phyloP scores from a whole-genome alignment of 805 yeast species.

The Monosporozyma siamensis region DNA sequence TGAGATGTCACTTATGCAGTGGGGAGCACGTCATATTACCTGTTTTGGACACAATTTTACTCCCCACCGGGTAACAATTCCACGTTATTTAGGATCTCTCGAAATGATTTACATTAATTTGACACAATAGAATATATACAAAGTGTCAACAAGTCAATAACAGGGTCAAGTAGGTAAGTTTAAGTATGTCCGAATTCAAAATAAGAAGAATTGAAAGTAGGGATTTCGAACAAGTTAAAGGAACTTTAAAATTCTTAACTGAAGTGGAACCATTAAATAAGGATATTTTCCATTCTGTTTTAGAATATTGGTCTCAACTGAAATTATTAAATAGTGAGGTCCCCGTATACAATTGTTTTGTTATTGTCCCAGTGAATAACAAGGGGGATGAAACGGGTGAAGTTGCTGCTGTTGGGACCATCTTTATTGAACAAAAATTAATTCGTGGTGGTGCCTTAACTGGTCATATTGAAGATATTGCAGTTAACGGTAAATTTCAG shows the following conservation, averaged over 20 bases:
- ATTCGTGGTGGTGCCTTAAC: constrained; percentile 79
- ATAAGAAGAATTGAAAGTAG: constrained; percentile 46
- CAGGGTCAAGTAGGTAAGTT: neutral
- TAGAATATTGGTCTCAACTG: constrained; percentile 48
- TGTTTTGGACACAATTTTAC: too few species aligned
- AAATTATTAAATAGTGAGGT: constrained; percentile 11
- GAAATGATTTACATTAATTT: too few species aligned
- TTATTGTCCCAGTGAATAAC: constrained; percentile 42
- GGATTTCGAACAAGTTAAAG: constrained; percentile 56
- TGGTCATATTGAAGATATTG: constrained; percentile 93
- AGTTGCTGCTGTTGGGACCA: constrained; percentile 78
- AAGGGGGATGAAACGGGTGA: constrained; percentile 36
- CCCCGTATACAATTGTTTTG: constrained; percentile 56
- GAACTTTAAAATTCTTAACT: constrained; percentile 60
- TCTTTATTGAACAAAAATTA: constrained; percentile 69
- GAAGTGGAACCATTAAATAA: constrained; percentile 66
- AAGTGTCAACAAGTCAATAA: too few species aligned
- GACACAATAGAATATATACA: too few species aligned
- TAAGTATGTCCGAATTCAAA: constrained; percentile 41
- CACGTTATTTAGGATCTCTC: too few species aligned
- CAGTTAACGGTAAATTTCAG: constrained; percentile 65
- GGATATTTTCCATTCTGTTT: constrained; percentile 40
- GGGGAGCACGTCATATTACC: too few species aligned
- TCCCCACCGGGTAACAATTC: too few species aligned
- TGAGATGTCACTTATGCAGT: too few species aligned